A percentile compares a stretch with the other conserved stretches of the same genome.
These are phyloP conservation scores for Sanghuangporus baumii DNA, from an alignment of 1,284 basidiomycete species.

Conservation along the genomic window DNA sequence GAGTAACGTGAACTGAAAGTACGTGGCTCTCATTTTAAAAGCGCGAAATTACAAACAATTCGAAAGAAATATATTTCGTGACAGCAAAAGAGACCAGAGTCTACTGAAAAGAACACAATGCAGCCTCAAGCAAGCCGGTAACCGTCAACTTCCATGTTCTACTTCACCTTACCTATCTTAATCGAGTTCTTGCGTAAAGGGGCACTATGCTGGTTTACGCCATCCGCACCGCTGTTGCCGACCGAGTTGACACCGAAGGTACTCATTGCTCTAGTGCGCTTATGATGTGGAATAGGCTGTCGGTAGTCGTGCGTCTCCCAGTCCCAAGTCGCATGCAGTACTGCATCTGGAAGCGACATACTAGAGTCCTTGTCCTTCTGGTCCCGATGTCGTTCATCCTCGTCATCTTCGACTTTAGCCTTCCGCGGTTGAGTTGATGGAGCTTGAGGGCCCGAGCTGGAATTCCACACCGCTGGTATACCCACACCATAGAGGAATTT, in stretches of 20 bases:
- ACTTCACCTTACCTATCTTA: conserved; percentile 11
- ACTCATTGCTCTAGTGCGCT: conserved; percentile 14
- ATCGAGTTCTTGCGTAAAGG: conserved; percentile 7
- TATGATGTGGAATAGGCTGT: conserved; percentile 36
- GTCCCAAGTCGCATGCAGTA: conserved; percentile 70
- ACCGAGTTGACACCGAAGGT: neutral
- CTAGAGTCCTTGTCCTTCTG: conserved; percentile 29
- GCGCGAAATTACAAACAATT: neutral
- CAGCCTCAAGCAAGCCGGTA: neutral
- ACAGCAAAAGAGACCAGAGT: neutral
- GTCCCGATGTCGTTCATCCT: conserved; percentile 20
- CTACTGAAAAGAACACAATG: neutral
- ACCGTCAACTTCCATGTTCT: neutral
- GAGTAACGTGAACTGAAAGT: neutral
- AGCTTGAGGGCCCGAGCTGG: conserved; percentile 29
- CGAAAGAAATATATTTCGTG: neutral
- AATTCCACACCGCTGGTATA: conserved; percentile 63
- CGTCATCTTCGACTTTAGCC: conserved; percentile 20
- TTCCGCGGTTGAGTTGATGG: conserved; percentile 26
- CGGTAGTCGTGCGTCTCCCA: conserved; percentile 61
- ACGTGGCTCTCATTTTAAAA: neutral
- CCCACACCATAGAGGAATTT: conserved; percentile 58
- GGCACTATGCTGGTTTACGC: neutral
- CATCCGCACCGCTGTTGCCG: neutral
- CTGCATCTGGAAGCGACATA: conserved; percentile 54